Evolutionary conservation across 1,139 yeast genomes (phyloP), one percentile per base, ranked within the genome.

Genomic region (Sugiyamaella novakii): DNA sequence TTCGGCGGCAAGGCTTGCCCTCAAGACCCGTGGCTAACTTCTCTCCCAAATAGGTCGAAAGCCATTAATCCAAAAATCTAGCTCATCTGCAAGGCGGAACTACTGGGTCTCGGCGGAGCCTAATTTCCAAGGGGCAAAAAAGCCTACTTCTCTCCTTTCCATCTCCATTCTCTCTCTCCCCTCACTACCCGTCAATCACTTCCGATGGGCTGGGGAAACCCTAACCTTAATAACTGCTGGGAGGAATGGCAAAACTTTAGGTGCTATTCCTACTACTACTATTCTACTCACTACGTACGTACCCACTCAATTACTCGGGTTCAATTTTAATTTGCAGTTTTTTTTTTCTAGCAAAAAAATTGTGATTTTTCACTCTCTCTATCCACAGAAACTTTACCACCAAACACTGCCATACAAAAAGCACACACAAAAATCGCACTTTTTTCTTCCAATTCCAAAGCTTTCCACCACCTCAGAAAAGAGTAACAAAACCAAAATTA

Each of bases 261-360:
- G n/a, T n/a, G n/a, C n/a, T n/a, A n/a, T n/a, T n/a, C n/a, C n/a
- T n/a, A n/a, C n/a, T n/a, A n/a, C n/a, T n/a, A n/a, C n/a, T n/a
- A n/a, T n/a, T n/a, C n/a, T n/a, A n/a, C n/a, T n/a, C n/a, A n/a
- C n/a, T n/a, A n/a, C n/a, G n/a, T n/a, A n/a, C 19, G 21, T 33
- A 38, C 43, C 43, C 43, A 38, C 43, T 38, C 40, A n/a, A n/a
- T n/a, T n/a, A 36, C 40, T 36, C 43, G 18, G 43, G 24, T 28
- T 38, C 3, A 14, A 37, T 24, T 38, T 38, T 38, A 38, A 38
- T 38, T 38, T 38, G 43, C 43, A 38, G 34, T 27, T 38, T 38
- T 38, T 22, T 28, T 36, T 38, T 38, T 38, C 43, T 18, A 38
- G 43, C 43, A 38, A 19, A 38, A 36, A 38, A 37, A 7, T 28